phyloP scores from a whole-genome alignment of 345 rosid species.

The Microthlaspi erraticum region DNA sequence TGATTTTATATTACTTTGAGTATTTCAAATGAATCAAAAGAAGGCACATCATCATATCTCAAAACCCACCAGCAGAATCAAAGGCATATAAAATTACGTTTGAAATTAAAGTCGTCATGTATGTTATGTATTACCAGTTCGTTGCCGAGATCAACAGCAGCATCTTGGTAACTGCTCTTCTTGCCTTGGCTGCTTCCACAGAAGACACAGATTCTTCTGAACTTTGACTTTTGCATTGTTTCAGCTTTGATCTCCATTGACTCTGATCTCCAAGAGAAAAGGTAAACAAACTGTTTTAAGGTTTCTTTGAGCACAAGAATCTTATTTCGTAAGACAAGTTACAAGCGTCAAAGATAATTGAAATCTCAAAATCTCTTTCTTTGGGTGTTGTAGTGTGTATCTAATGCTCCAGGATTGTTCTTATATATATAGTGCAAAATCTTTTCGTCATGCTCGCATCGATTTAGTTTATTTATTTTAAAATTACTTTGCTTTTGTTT shows the following conservation, averaged over 20 bases:
- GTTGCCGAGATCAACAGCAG: conserved; percentile 82
- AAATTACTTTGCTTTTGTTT: conserved; percentile 4
- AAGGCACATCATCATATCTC: conserved; percentile 14
- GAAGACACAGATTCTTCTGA: conserved; percentile 80
- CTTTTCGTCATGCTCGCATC: conserved; percentile 33
- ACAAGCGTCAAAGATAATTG: conserved; percentile 10
- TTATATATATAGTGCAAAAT: conserved; percentile 47
- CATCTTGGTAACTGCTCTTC: conserved; percentile 86
- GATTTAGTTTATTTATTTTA: not conserved
- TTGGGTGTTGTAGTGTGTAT: conserved; percentile 16
- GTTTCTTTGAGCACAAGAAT: conserved; percentile 36
- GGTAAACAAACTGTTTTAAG: conserved; percentile 24
- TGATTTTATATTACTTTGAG: conserved; percentile 4
- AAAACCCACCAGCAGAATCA: conserved; percentile 7
- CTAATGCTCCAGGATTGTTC: conserved; percentile 36
- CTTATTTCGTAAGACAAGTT: conserved; percentile 26
- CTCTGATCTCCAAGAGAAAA: conserved; percentile 24
- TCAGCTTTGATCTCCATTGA: conserved; percentile 58
- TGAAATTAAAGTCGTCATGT: not conserved
- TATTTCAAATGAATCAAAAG: conserved; percentile 27
- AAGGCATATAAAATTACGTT: not conserved
- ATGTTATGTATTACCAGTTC: conserved; percentile 61
- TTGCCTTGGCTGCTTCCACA: conserved; percentile 91
- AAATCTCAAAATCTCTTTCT: conserved; percentile 18
- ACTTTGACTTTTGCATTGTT: conserved; percentile 56